Evolutionary conservation across 164 flowering plant genomes (phyloP).

Genomic region (Buxus sempervirens): DNA sequence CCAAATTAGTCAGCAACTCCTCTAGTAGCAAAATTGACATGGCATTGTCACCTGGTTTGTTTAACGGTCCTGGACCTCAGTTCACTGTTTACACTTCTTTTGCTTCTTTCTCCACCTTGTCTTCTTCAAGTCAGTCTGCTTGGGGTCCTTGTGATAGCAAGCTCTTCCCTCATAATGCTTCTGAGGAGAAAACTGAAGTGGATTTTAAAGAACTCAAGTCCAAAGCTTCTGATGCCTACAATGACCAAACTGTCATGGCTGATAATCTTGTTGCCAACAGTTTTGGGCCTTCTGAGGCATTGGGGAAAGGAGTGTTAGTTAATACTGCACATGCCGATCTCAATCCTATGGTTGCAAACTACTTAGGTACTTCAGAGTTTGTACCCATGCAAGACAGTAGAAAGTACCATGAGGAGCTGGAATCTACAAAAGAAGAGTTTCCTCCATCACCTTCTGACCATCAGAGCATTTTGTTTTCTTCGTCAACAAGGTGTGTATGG

Average conservation of each 20-base stretch:
- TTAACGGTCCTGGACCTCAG: conserved; percentile 24
- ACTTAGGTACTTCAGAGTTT: conserved; percentile 26
- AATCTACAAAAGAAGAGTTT: conserved; percentile 65
- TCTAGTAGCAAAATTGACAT: conserved; percentile 19
- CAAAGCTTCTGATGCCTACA: conserved; percentile 15
- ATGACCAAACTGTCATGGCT: neutral
- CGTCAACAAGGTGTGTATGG: conserved; percentile 93
- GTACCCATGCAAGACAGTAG: conserved; percentile 33
- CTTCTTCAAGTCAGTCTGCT: conserved; percentile 18
- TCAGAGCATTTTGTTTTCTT: conserved; percentile 93
- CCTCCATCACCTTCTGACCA: conserved; percentile 89
- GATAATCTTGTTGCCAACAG: conserved; percentile 16
- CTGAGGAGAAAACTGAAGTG: conserved; percentile 19
- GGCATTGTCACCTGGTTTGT: conserved; percentile 15
- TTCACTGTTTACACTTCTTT: conserved; percentile 16
- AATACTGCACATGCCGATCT: conserved; percentile 16
- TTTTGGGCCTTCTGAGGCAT: conserved; percentile 19
- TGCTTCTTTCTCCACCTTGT: conserved; percentile 16
- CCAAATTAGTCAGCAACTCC: conserved; percentile 15
- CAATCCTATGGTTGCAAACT: conserved; percentile 16
- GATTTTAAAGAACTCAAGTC: conserved; percentile 16
- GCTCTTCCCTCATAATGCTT: conserved; percentile 19
- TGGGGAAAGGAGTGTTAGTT: conserved; percentile 16
- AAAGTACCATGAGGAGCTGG: conserved; percentile 36
- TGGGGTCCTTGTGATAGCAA: conserved; percentile 19